Evolutionary conservation across 345 rosid species (phyloP).

Genomic region (Chamaenerion angustifolium): DNA sequence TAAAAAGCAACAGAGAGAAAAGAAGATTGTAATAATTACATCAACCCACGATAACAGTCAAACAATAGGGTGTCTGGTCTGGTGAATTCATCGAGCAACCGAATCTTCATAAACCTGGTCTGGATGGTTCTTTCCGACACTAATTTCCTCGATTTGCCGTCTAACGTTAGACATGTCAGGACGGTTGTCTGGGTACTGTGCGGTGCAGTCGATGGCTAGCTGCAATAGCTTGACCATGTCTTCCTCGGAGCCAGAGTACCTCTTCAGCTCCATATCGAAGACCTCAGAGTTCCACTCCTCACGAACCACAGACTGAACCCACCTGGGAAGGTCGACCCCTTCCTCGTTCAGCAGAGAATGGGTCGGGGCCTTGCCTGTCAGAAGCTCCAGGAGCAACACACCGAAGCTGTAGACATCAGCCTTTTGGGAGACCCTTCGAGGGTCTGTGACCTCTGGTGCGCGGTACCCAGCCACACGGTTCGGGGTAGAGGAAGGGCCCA

Average conservation of each 20-base stretch:
- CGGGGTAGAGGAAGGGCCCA: constrained; percentile 32
- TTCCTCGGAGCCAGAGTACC: constrained; percentile 44
- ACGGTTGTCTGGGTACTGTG: constrained; percentile 55
- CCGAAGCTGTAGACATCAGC: constrained; percentile 47
- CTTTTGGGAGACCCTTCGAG: constrained; percentile 36
- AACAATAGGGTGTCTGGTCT: too few relatives aligned
- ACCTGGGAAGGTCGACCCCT: constrained; percentile 39
- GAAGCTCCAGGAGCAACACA: constrained; percentile 31
- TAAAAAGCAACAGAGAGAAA: too few relatives aligned
- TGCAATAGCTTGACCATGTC: constrained; percentile 58
- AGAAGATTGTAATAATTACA: too few relatives aligned
- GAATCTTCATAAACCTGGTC: neutral
- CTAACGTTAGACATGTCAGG: constrained; percentile 50
- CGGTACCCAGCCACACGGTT: constrained; percentile 37
- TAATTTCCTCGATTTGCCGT: constrained; percentile 29
- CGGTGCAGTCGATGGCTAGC: constrained; percentile 51
- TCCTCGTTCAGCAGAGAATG: constrained; percentile 33
- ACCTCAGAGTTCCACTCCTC: constrained; percentile 52
- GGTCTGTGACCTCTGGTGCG: constrained; percentile 44
- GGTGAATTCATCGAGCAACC: too few relatives aligned
- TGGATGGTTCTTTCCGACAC: constrained; percentile 11
- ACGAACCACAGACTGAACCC: constrained; percentile 43
- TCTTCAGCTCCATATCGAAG: constrained; percentile 52
- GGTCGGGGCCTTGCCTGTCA: constrained; percentile 37
- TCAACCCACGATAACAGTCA: too few relatives aligned